Base-by-base conservation (phyloP, 2,329 filamentous ascomycete genomes). In the Trichoderma breve region DNA sequence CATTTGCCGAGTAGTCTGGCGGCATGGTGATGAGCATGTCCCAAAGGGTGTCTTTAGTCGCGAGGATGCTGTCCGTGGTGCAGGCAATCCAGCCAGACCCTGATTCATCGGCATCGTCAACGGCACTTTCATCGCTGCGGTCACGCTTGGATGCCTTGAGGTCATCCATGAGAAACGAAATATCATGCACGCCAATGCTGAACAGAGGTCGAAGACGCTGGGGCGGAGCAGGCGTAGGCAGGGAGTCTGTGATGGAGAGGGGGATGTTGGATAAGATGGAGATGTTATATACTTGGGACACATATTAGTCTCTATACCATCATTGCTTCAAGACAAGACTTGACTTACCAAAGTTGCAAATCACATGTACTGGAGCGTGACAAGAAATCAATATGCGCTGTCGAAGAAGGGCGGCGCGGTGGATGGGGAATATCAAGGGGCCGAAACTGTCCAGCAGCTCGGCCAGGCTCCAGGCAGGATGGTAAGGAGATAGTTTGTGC, bases 181-280 rank as follows among this genome's bases (percentile, higher is more conserved):
- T 97, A 78, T 99, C 96, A 80, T 97, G 93, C 18, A 99, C 91
- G 64, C 96, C 96, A 72, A 99, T 88, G 67, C 92, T 94, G 83
- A 98, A 99, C n/a, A 99, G 87, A 0, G 95, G 92, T 28, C 91
- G 89, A 34, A 96, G 86, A 72, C 93, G 87, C 73, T 92, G 86
- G 1, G 88, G 86, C 30, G 90, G 85, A 4, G 88, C 86, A 30
- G 86, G 85, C 0, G 87, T 80, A 24, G 91, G 88, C n/a, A 97
- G 85, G 15, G 91, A 83, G 66, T 94, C 90, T 71, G 88, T 86
- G 57, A 94, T 87, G 34, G 92, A 90, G 47, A 91, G 86, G 32
- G 96, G 94, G 57, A 98, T 91, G 76, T 94, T 97, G 58, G 95
- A 94, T 39, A 99, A 86, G 69, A 98, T 88, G n/a, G 95, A 98